Percentiles rank a stretch among this genome's conserved stretches.
Evolutionary conservation across 2,329 filamentous ascomycete genomes (phyloP).

Genomic region (Neophaeococcomyces mojaviensis): DNA sequence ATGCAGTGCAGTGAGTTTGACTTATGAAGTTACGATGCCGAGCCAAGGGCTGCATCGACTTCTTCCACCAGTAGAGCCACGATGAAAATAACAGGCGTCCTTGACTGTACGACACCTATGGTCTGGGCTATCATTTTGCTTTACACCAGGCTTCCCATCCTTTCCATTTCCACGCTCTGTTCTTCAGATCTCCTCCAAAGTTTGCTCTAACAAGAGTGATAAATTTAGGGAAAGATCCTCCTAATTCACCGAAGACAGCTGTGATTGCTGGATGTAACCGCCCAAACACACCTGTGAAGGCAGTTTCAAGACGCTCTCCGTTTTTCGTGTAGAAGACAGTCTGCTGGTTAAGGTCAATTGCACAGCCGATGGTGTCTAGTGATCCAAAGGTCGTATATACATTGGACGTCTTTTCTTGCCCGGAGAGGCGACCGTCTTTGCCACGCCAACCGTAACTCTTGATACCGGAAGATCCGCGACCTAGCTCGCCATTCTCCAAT

Average conservation of each 20-base stretch:
- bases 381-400: neutral
- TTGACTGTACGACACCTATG: no score
- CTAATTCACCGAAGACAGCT: neutral
- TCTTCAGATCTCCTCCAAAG: neutral
- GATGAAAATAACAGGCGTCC: no score
- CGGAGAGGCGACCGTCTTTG: no score
- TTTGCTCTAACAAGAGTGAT: neutral
- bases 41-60: no score
- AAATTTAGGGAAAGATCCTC: no score
- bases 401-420: neutral
- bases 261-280: neutral
- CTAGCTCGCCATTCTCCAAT: neutral
- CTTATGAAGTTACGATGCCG: no score
- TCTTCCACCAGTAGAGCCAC: no score
- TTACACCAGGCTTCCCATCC: neutral
- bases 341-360: neutral
- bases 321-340: constrained; percentile 3
- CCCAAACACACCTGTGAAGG: neutral
- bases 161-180: neutral
- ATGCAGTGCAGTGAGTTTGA: no score
- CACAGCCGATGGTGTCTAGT: neutral
- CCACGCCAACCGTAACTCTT: no score
- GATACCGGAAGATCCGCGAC: neutral
- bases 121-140: neutral
- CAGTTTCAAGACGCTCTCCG: neutral